These are phyloP conservation scores for Hymenoscyphus fraxineus DNA, from an alignment of 2,329 filamentous ascomycete genomes.

Conservation along the genomic window DNA sequence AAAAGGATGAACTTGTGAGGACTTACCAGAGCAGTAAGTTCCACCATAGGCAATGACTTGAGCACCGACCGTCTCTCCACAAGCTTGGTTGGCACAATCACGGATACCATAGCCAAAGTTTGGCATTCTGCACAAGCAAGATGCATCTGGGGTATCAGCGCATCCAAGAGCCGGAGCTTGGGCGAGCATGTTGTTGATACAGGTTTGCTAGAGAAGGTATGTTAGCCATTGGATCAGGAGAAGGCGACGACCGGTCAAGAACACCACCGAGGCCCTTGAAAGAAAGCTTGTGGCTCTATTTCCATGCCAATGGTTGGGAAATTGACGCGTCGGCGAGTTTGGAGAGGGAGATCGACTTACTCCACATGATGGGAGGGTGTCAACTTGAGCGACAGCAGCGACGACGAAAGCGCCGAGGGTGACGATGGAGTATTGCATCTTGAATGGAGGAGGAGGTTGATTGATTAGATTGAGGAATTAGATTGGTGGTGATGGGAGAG, in stretches of 20 bases:
- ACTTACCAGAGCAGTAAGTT: slow-evolving; percentile 28
- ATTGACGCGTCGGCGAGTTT: neutral
- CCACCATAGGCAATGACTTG: slow-evolving; percentile 33
- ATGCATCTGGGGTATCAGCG: slow-evolving; percentile 30
- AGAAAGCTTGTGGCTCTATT: neutral
- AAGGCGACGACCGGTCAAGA: neutral
- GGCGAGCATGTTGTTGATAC: slow-evolving; percentile 44
- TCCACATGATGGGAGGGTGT: slow-evolving; percentile 32
- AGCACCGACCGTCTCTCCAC: slow-evolving; percentile 30
- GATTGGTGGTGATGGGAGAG: neutral
- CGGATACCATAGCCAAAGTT: slow-evolving; percentile 46
- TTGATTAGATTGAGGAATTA: neutral
- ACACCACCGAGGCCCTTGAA: neutral
- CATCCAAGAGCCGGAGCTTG: slow-evolving; percentile 42
- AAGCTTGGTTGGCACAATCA: slow-evolving; percentile 44
- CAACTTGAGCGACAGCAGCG: slow-evolving; percentile 27
- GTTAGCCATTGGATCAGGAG: slow-evolving; percentile 18
- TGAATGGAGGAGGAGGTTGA: slow-evolving; percentile 17
- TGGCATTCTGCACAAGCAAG: slow-evolving; percentile 43
- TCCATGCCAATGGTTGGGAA: neutral
- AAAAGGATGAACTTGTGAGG: neutral
- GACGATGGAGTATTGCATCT: slow-evolving; percentile 33
- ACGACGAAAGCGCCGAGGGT: slow-evolving; percentile 28
- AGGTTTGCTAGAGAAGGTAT: slow-evolving; percentile 32
- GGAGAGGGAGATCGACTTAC: slow-evolving; percentile 27